These are phyloP conservation scores for Lasiosphaeris hirsuta DNA, from an alignment of 495 filamentous ascomycete species.

Conservation along the genomic window DNA sequence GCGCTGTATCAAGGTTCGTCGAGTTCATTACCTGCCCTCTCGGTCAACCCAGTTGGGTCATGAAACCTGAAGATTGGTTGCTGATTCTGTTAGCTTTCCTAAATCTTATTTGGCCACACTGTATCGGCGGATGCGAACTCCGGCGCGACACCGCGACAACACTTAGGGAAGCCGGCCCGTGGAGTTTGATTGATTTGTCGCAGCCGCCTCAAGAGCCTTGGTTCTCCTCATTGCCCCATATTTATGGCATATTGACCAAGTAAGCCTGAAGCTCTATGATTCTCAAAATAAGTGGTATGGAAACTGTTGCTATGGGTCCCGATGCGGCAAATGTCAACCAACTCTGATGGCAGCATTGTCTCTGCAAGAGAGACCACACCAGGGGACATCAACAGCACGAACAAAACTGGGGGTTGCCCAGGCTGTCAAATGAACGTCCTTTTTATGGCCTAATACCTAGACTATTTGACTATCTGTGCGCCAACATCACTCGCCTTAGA, in stretches of 20 bases:
- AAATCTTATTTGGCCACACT: constrained; percentile 49
- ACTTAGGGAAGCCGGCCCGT: constrained; percentile 53
- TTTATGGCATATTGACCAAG: constrained; percentile 25
- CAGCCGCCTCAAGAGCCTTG: constrained; percentile 43
- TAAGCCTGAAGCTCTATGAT: constrained; percentile 4
- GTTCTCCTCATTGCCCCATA: constrained; percentile 12
- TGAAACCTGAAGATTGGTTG: not conserved
- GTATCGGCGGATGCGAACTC: constrained; percentile 59
- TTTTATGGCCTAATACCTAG: not conserved
- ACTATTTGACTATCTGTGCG: not conserved
- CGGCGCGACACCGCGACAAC: constrained; percentile 52
- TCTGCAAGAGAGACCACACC: no score
- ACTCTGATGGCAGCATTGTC: no score
- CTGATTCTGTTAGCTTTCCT: constrained; percentile 27
- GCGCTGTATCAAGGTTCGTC: constrained; percentile 49
- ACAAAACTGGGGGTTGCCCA: no score
- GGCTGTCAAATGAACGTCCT: not conserved
- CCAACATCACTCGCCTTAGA: constrained; percentile 3
- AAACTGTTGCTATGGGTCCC: no score
- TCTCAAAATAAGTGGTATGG: no score
- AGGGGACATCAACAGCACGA: no score
- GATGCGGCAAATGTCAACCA: not conserved
- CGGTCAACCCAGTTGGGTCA: not conserved
- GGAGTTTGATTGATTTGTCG: constrained; percentile 52
- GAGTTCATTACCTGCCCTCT: not conserved